phyloP scores from a whole-genome alignment of 2,329 filamentous ascomycete species.

The Thelonectria blattea region DNA sequence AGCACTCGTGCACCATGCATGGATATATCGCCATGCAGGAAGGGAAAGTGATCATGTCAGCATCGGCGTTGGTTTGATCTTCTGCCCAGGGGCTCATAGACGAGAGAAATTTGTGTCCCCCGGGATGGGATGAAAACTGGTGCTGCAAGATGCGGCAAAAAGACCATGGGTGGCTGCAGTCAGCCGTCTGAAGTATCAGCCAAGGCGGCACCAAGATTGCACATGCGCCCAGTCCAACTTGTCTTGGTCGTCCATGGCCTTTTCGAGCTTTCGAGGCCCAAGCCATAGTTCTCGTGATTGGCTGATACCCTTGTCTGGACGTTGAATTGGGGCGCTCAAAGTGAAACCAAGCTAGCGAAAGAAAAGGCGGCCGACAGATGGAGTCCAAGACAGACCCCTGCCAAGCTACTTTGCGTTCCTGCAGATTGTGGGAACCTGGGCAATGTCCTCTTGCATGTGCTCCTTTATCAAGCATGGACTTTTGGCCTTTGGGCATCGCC shows the following conservation, averaged over 20 bases:
- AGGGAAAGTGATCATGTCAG: background rate
- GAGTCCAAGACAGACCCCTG: slow-evolving; percentile 9
- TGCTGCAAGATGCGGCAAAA: background rate
- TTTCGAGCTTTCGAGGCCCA: slow-evolving; percentile 1
- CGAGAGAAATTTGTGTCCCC: background rate
- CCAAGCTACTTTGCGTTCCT: slow-evolving; percentile 17
- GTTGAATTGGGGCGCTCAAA: slow-evolving; percentile 10
- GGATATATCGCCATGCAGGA: background rate
- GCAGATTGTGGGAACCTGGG: slow-evolving; percentile 7
- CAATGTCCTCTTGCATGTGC: background rate
- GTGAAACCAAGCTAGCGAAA: slow-evolving; percentile 18
- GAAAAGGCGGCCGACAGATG: slow-evolving; percentile 2
- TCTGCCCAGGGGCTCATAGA: background rate
- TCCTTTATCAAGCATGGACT: background rate
- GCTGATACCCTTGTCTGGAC: slow-evolving; percentile 2
- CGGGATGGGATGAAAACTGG: background rate
- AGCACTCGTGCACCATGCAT: background rate
- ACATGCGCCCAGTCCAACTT: slow-evolving; percentile 1
- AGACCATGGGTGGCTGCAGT: slow-evolving; percentile 7
- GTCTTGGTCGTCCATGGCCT: background rate
- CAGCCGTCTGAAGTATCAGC: background rate
- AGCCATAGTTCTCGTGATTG: slow-evolving; percentile 11
- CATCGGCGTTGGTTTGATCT: background rate
- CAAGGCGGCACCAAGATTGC: background rate
- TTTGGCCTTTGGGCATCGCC: background rate